Conservation (phyloP, 495 filamentous ascomycete species). For the Thermochaetoides thermophila region DNA sequence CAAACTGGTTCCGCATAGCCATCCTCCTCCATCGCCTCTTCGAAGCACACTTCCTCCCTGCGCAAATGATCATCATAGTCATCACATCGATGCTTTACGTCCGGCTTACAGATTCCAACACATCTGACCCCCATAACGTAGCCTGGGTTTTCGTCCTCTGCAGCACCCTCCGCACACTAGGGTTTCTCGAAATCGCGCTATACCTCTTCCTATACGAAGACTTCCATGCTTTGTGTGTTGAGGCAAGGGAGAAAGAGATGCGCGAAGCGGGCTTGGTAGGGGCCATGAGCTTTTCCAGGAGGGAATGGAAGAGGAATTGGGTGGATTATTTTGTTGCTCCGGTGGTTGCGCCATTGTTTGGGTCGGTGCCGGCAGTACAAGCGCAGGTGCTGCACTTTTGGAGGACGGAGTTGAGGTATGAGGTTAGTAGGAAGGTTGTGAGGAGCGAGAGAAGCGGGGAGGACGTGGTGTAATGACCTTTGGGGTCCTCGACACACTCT, state of each 20-base stretch:
- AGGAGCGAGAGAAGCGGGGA: conserved; percentile 31
- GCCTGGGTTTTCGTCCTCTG: conserved; percentile 40
- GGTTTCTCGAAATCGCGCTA: conserved; percentile 44
- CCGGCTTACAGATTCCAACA: conserved; percentile 30
- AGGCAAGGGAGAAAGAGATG: conserved; percentile 47
- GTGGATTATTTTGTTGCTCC: conserved; percentile 44
- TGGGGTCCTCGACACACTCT: no score
- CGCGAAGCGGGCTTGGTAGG: conserved; percentile 39
- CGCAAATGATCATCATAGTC: conserved; percentile 45
- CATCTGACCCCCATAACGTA: conserved; percentile 33
- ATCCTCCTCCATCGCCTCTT: conserved; percentile 45
- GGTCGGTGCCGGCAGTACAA: conserved; percentile 44
- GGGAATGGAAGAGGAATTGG: conserved; percentile 36
- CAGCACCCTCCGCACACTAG: conserved; percentile 38
- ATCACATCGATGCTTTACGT: conserved; percentile 43
- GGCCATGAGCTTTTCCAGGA: conserved; percentile 43
- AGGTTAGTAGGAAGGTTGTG: conserved; percentile 49
- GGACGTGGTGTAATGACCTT: no score
- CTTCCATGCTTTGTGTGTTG: conserved; percentile 44
- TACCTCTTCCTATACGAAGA: conserved; percentile 47
- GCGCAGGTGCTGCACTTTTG: conserved; percentile 53
- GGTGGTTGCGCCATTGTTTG: conserved; percentile 45
- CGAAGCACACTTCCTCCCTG: conserved; percentile 55
- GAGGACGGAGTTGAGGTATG: conserved; percentile 49
- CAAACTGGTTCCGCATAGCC: conserved; percentile 31